Evolutionary conservation across 2,329 filamentous ascomycete species (phyloP), one percentile per base, ranked within the genome.

Genomic region (Pestalotiopsis sp.): DNA sequence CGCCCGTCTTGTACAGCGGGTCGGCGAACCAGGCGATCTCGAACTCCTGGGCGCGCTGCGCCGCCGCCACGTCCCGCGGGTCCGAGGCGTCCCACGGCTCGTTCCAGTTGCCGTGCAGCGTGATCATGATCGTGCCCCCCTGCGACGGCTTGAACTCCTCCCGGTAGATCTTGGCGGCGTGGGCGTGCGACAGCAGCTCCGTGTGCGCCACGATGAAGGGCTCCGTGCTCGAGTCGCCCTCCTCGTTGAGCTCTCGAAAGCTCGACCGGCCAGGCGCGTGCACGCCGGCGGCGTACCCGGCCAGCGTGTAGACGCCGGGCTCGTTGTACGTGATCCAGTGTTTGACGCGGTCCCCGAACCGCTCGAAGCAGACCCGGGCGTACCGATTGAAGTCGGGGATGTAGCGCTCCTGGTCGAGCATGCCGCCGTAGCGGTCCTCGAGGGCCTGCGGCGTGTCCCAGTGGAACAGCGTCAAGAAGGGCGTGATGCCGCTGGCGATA

Each of bases 391-490:
- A 91, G 75, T 91, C 89, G 49, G 85, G 83, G 2, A 88, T 86
- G 72, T 89, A 90, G 75, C 88, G 86, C 23, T 87, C 85, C 75
- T 89, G 87, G 79, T 90, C 87, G 45, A 91, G 78, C 74, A 88
- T 82, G 20, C 88, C 89, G 20, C 86, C 86, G 74, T 91, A 91
- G 52, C 87, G 84, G 75, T 87, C 84, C 70, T 90, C 81, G 31
- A 91, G 81, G 59, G 81, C 84, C 67, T 88, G 85, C 1, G 89
- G 89, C 0, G 88, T 82, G 77, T 91, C 89, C 89, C 89, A 91
- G 73, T 91, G 89, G 76, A 87, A 90, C 3, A 91, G 81, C 0
- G 89, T 91, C 65, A 90, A 81, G 72, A 90, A 84, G 0, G 90
- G 89, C 11, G 83, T 84, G 71, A 91, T 90, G 57, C 82, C 85